A percentile compares a stretch with the other conserved stretches of the same genome.
phyloP scores from a whole-genome alignment of 2,329 filamentous ascomycete species.

The Biscogniauxia mediterranea region DNA sequence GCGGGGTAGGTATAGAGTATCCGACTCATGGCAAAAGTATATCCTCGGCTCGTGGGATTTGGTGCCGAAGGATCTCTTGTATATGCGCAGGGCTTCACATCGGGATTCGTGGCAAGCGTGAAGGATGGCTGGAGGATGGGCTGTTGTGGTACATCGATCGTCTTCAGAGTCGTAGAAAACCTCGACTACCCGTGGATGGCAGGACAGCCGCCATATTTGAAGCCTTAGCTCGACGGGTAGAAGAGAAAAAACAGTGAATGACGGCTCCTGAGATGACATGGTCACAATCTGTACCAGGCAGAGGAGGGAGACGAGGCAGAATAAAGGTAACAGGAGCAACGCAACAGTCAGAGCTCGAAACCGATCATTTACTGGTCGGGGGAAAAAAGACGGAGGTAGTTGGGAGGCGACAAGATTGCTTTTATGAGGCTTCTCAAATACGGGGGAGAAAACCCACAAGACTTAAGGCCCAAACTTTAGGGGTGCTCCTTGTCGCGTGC shows the following conservation, averaged over 20 bases:
- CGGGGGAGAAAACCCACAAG: slow-evolving; percentile 2
- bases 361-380: slow-evolving; percentile 15
- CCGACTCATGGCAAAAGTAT: slow-evolving; percentile 32
- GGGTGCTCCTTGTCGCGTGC: slow-evolving; percentile 2
- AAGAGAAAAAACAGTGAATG: slow-evolving; percentile 34
- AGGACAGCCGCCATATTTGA: slow-evolving; percentile 40
- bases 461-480: not conserved
- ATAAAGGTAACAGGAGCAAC: not conserved
- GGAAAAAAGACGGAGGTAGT: not conserved
- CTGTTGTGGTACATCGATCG: slow-evolving; percentile 38
- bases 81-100: slow-evolving; percentile 39
- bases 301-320: not conserved
- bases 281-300: not conserved
- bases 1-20: slow-evolving; percentile 40
- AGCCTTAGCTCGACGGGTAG: slow-evolving; percentile 41
- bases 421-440: slow-evolving; percentile 3
- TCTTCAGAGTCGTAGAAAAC: slow-evolving; percentile 37
- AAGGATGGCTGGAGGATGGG: slow-evolving; percentile 40
- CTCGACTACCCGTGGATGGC: slow-evolving; percentile 38
- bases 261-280: slow-evolving; percentile 20
- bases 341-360: not conserved
- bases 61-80: slow-evolving; percentile 37
- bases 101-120: slow-evolving; percentile 43
- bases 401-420: not conserved
- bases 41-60: slow-evolving; percentile 29